Base-by-base conservation (phyloP, 441 rosid species). In the Populus tomentosa region DNA sequence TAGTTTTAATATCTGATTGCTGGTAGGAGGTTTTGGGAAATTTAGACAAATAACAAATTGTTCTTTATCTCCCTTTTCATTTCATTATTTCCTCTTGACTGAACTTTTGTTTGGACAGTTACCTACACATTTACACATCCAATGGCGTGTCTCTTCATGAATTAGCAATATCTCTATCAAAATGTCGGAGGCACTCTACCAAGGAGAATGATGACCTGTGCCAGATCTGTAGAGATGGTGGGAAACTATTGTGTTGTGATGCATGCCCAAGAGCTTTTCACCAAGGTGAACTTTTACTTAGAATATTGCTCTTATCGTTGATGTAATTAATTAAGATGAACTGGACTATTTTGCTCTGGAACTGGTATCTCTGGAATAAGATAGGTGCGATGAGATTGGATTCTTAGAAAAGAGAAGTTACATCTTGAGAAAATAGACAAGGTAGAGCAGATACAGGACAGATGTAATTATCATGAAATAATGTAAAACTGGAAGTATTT, bases 61-160 rank as follows among this genome's bases (percentile, higher is more conserved):
- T 67, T 76, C 4, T 71, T 80, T 40, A 18, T 7, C 11, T 38
- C 10, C 5, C 56, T 30, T 26, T 10, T 71, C 53, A 59, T 18
- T 66, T 38, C 1, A 56, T 5, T 69, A 50, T 30, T 73, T 24
- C 10, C 76, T 63, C 33, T 74, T 77, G 59, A 74, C 42, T 38
- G 61, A 70, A 62, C 69, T 83, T 38, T 38, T 53, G 71, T 16
- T 79, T 82, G 79, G 67, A 82, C 92, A 95, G 99, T 74, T 95
- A 93, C 79, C 86, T 92, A 30, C 90, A 95, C 82, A 95, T 95
- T 77, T 95, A 91, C 84, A 95, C 97, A 65, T 93, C 99, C 72
- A 95, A 95, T 84, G 99, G 99, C 20, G 98, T 95, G 26, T 93
- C 99, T 81, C 98, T 95, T 69, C 99, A 93, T 84, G 99, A 95